These are phyloP conservation scores for Porcisia deanei DNA, from an alignment of 208 protist genomes.

Conservation along the genomic window DNA sequence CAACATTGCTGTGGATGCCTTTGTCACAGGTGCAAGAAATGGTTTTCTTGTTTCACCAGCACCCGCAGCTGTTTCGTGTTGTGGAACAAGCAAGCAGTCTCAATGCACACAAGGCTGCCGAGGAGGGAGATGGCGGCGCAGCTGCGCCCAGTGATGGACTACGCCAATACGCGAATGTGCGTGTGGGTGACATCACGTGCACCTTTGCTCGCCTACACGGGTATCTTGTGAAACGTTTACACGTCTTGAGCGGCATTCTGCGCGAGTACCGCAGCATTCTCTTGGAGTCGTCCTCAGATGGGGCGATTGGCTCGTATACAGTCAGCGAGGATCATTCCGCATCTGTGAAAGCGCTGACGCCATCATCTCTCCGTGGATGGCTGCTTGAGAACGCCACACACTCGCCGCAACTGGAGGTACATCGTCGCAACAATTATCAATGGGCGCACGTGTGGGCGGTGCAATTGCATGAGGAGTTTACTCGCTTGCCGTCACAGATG, in stretches of 20 bases:
- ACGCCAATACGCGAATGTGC: slow-evolving; percentile 12
- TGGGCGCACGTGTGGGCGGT: slow-evolving; percentile 44
- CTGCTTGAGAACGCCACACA: slow-evolving; percentile 15
- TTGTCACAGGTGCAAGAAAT: slow-evolving; percentile 76
- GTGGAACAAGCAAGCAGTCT: neutral
- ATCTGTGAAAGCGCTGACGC: neutral
- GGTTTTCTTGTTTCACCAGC: slow-evolving; percentile 44
- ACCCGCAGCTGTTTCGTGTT: slow-evolving; percentile 37
- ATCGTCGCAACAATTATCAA: slow-evolving; percentile 24
- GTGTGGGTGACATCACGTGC: slow-evolving; percentile 12
- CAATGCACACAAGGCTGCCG: neutral
- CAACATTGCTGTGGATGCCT: slow-evolving; percentile 84
- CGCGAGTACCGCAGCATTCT: slow-evolving; percentile 47
- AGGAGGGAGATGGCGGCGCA: slow-evolving; percentile 35
- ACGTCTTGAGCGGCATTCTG: slow-evolving; percentile 70
- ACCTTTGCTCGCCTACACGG: slow-evolving; percentile 40
- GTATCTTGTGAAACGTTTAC: slow-evolving; percentile 68
- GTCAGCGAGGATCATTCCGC: neutral
- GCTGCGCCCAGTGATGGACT: slow-evolving; percentile 50
- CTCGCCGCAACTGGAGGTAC: slow-evolving; percentile 19
- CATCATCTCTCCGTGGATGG: neutral
- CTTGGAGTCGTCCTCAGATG: neutral
- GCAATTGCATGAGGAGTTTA: slow-evolving; percentile 35
- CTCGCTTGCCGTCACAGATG: slow-evolving; percentile 37
- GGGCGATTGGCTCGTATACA: neutral